These are phyloP conservation scores for Sugiyamaella grinbergsii DNA, from an alignment of 1,139 yeast genomes.

Conservation along the genomic window DNA sequence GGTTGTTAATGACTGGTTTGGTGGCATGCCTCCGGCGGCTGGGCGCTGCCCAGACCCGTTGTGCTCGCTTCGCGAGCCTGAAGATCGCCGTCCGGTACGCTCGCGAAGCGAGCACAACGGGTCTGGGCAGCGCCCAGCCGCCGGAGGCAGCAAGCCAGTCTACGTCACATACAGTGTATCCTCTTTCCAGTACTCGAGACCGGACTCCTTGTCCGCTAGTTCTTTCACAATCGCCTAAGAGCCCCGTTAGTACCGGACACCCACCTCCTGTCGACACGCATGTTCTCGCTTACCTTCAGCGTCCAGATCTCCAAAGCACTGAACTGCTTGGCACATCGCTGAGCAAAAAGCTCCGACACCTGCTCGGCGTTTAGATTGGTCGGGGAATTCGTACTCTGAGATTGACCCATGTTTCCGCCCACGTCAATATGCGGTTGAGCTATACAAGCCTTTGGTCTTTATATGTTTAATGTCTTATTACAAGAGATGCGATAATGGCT, in stretches of 20 bases:
- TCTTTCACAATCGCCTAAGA: slow-evolving; percentile 34
- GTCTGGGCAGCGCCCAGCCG: background rate
- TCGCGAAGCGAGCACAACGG: background rate
- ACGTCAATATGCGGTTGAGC: background rate
- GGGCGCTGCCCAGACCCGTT: too few relatives aligned
- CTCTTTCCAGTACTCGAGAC: slow-evolving; percentile 39
- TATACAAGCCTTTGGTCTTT: background rate
- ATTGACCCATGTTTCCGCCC: slow-evolving; percentile 22
- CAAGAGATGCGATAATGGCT: too few relatives aligned
- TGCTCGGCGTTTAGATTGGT: slow-evolving; percentile 37
- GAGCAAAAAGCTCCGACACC: slow-evolving; percentile 42
- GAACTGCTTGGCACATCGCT: slow-evolving; percentile 43
- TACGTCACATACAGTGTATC: slow-evolving; percentile 38
- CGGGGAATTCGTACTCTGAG: slow-evolving; percentile 13
- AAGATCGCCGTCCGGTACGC: too few relatives aligned
- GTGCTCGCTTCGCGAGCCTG: too few relatives aligned
- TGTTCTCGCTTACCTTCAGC: slow-evolving; percentile 36
- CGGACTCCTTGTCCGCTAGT: slow-evolving; percentile 36
- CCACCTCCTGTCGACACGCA: too few relatives aligned
- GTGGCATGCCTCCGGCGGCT: background rate
- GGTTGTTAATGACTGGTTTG: slow-evolving; percentile 20
- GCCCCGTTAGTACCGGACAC: background rate
- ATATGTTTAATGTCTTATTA: too few relatives aligned
- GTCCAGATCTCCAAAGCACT: slow-evolving; percentile 48
- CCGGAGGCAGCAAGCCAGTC: too few relatives aligned